A percentile compares a stretch with the other conserved stretches of the same genome.
Conservation (phyloP, 2,329 filamentous ascomycete genomes). For the Ophiostoma quercus region DNA sequence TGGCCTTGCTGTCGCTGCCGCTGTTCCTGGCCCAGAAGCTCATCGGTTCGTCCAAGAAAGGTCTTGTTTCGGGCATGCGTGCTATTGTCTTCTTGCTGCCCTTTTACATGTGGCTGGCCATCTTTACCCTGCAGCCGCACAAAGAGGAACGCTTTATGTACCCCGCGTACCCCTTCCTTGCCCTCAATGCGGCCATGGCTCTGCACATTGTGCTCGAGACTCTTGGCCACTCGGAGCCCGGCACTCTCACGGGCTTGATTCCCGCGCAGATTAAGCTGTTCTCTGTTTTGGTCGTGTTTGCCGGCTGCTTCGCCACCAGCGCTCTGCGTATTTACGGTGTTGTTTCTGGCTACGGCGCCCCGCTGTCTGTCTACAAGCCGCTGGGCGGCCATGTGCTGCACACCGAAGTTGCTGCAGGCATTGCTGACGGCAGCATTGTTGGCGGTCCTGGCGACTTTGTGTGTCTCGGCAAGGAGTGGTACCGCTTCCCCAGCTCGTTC, state of each 20-base stretch:
- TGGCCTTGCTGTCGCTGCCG: conserved; percentile 70
- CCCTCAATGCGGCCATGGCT: conserved; percentile 79
- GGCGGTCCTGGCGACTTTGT: conserved; percentile 62
- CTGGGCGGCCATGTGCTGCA: conserved; percentile 49
- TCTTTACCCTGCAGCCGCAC: conserved; percentile 89
- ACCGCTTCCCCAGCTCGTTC: conserved; percentile 91
- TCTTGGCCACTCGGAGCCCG: conserved; percentile 65
- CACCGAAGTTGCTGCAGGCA: neutral
- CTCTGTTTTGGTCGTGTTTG: conserved; percentile 41
- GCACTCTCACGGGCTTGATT: conserved; percentile 63
- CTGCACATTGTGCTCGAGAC: conserved; percentile 74
- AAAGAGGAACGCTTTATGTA: conserved; percentile 99
- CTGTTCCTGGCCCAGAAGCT: conserved; percentile 69
- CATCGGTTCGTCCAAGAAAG: conserved; percentile 54
- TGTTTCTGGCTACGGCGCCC: conserved; percentile 77
- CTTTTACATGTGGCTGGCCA: conserved; percentile 89
- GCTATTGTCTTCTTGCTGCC: conserved; percentile 73
- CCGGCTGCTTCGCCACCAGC: conserved; percentile 42
- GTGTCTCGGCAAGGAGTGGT: conserved; percentile 96
- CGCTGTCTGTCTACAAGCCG: conserved; percentile 63
- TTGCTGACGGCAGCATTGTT: conserved; percentile 39
- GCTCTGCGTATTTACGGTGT: conserved; percentile 69
- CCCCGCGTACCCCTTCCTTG: conserved; percentile 84
- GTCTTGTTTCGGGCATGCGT: conserved; percentile 65
- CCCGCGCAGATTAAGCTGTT: conserved; percentile 70